These are phyloP conservation scores for Retiboletus flavoniger DNA, from an alignment of 1,284 basidiomycete genomes.

Conservation along the genomic window DNA sequence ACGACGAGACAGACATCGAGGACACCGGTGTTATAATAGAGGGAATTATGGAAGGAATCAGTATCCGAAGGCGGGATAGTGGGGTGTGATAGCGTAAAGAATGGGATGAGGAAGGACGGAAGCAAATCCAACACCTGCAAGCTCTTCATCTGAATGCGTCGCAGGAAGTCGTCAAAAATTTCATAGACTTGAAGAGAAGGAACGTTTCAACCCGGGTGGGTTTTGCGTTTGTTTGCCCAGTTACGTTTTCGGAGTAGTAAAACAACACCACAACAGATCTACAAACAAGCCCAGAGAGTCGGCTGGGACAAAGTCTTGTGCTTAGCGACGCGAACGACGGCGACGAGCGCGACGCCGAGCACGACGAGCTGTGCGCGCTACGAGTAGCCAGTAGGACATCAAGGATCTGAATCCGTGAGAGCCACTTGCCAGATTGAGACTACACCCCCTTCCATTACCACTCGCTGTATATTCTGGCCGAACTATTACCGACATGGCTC, in stretches of 20 bases:
- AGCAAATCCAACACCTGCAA: slow-evolving; percentile 45
- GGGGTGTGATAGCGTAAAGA: slow-evolving; percentile 76
- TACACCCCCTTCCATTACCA: neutral
- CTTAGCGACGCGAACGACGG: slow-evolving; percentile 3
- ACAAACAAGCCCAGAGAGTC: slow-evolving; percentile 6
- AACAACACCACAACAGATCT: slow-evolving; percentile 27
- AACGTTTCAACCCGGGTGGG: slow-evolving; percentile 12
- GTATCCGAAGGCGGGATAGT: slow-evolving; percentile 50
- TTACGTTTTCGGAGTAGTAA: slow-evolving; percentile 28
- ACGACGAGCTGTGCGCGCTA: neutral
- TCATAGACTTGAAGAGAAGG: slow-evolving; percentile 22
- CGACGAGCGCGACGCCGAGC: slow-evolving; percentile 5
- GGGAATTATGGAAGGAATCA: slow-evolving; percentile 67
- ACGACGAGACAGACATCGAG: slow-evolving; percentile 73
- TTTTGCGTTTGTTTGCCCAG: slow-evolving; percentile 36
- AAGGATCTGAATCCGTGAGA: slow-evolving; percentile 39
- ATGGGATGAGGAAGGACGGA: slow-evolving; percentile 57
- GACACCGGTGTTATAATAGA: slow-evolving; percentile 68
- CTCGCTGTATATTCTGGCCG: neutral
- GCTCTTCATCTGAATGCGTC: slow-evolving; percentile 36
- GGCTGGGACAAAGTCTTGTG: neutral
- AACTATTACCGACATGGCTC: slow-evolving; percentile 38
- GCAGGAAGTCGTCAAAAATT: slow-evolving; percentile 33
- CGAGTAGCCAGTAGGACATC: neutral
- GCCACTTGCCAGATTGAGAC: slow-evolving; percentile 21